These are phyloP conservation scores for Digitaria exilis DNA, from an alignment of 202 grass and related monocot species.

Conservation along the genomic window DNA sequence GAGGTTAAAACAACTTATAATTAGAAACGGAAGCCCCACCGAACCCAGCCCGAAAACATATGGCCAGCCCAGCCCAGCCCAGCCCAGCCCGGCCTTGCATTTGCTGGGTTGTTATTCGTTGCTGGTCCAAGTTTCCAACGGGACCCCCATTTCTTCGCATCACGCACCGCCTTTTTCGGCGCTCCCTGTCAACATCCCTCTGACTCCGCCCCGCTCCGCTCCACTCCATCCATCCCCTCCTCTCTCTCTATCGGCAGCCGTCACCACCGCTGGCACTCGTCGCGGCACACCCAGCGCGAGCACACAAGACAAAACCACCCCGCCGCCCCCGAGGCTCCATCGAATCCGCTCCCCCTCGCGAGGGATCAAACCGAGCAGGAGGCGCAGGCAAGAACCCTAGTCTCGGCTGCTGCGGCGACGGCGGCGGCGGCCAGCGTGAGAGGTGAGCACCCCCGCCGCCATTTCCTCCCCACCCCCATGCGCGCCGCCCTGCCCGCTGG, in stretches of 20 bases:
- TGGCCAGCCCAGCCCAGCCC: background rate
- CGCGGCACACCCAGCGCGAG: background rate
- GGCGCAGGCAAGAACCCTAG: conserved; percentile 37
- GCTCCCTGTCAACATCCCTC: conserved; percentile 6
- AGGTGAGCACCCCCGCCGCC: conserved; percentile 36
- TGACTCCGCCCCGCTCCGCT: background rate
- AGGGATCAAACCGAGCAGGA: background rate
- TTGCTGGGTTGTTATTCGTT: background rate
- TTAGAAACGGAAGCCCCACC: too few relatives aligned
- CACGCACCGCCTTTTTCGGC: conserved; percentile 13
- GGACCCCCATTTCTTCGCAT: background rate
- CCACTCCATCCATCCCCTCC: background rate
- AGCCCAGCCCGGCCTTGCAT: background rate
- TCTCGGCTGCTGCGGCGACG: background rate
- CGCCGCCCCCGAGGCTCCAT: background rate
- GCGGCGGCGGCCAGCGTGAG: conserved; percentile 14
- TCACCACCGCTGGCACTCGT: conserved; percentile 27
- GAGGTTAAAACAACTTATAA: too few relatives aligned
- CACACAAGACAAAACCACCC: background rate
- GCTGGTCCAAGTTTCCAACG: background rate
- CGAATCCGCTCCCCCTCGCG: background rate
- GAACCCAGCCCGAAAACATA: too few relatives aligned
- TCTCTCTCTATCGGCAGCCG: background rate
- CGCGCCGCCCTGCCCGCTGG: background rate
- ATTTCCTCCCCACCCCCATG: background rate